Base-by-base conservation (phyloP, 1,284 basidiomycete genomes). In the Cutaneotrichosporon daszewskae region DNA sequence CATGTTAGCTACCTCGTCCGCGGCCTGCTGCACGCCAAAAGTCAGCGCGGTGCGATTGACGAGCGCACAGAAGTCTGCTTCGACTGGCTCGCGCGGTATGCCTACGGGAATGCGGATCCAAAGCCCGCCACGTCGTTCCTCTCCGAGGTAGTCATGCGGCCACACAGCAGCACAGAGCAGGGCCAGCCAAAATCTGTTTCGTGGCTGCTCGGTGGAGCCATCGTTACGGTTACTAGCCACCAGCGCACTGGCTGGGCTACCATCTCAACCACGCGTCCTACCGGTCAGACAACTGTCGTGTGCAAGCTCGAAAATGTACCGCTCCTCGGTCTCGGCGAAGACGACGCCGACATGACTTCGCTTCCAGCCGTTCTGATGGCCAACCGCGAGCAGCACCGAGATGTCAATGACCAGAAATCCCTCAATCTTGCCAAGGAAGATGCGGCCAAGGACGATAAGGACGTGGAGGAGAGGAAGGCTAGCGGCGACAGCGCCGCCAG, bases 31-130 rank as follows among this genome's bases (percentile, higher is more conserved):
- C 77, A 92, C 32, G 91, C 90, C 11, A 92, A 94, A 68, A 85
- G 88, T 50, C 83, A 80, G 18, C 80, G 81, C 39, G 72, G 75
- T 4, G 75, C 80, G 31, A 75, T 95, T 2, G 91, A 97, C 62
- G 89, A 89, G 55, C 84, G 87, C 35, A 90, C 90, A 0, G 89
- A 97, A 67, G 92, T 97, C 18, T 95, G 90, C 66, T 94, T 98
- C 62, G 95, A 99, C 69, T 98, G 94, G 87, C 77, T 99, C 7
- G 87, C 90, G 16, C 79, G 95, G 14, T 96, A 95, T 66, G 86
- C 94, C 0, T 96, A 94, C 62, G 88, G 85, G 18, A 92, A 87
- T 57, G 90, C 90, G 12, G 90, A 96, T 61, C 88, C 94, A 0
- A 82, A 87, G 38, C 90, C 92, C 1, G 81, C 87, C 1, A 78